These are phyloP conservation scores for Anisodus tanguticus DNA, from an alignment of 257 asterid genomes.

Conservation along the genomic window DNA sequence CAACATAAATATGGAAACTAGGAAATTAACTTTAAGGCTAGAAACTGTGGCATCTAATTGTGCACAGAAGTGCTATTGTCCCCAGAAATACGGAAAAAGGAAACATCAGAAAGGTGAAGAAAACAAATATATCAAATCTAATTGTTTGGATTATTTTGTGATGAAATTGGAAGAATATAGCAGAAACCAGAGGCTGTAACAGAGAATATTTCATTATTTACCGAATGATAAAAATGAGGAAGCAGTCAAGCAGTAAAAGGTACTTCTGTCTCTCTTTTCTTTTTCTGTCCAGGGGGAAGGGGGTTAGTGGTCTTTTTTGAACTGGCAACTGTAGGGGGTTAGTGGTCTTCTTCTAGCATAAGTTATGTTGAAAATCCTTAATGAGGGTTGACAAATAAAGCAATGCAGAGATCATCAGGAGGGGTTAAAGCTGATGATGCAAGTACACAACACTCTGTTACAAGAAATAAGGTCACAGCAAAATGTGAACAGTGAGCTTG, in stretches of 20 bases:
- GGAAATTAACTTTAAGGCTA: constrained; percentile 16
- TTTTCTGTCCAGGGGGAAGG: not conserved
- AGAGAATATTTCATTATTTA: not conserved
- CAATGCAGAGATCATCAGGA: not conserved
- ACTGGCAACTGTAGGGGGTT: not conserved
- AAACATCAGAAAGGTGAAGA: not conserved
- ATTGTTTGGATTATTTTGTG: not conserved
- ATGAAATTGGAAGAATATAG: not conserved
- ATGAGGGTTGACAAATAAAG: constrained; percentile 17
- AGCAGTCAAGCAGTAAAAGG: constrained; percentile 24
- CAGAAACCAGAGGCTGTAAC: not conserved
- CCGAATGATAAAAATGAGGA: not conserved
- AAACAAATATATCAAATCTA: constrained; percentile 11
- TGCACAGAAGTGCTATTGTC: not conserved
- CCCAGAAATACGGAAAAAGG: not conserved
- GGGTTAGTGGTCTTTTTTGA: not conserved
- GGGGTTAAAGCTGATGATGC: not conserved
- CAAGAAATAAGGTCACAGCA: not conserved
- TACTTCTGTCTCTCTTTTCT: constrained; percentile 11
- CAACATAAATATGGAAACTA: not conserved
- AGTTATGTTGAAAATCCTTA: constrained; percentile 24
- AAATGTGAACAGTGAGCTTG: not conserved
- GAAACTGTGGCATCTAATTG: not conserved
- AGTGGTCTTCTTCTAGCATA: not conserved
- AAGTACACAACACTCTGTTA: not conserved